Base-by-base conservation (phyloP, 2,329 filamentous ascomycete species). In the Domatiomyces catenatus region DNA sequence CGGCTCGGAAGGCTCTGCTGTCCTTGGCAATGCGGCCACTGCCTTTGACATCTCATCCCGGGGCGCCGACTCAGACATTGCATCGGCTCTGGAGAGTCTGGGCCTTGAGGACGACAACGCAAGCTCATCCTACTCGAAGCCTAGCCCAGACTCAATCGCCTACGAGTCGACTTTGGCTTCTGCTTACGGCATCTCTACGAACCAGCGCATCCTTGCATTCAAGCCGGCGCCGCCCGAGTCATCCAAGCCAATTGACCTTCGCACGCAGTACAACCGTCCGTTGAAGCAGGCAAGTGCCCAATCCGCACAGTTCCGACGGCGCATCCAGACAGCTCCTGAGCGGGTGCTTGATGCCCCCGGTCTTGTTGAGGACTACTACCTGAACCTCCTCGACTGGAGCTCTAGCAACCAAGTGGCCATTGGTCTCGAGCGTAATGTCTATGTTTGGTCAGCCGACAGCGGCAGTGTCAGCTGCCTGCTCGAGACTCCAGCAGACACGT, bases 181-280 rank as follows among this genome's bases (percentile, higher is more conserved):
- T 58, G 90, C 90, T 47, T 96, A 90, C 66, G 92, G 89, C 51
- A 87, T 98, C 56, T 90, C 81, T 64, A 78, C 94, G 55, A 94
- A 89, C 74, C 93, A 89, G 50, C 86, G 92, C 56, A 98, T 98
- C 61, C 83, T 98, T 48, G 86, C 92, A 53, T 98, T 95, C 77
- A 98, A 98, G 81, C 92, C 92, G 50, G 88, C 90, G 1, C 80
- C 92, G n/a, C 92, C 92, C 3, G 92, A 96, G 72, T 96, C 92
- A 5, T 94, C 89, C 32, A 95, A 94, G 76, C 92, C 92, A 36
- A 94, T 98, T 64, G 92, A 98, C 66, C 82, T 98, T 55, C 84
- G 92, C 52, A 86, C 92, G 55, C 92, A 98, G 67, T 98, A 98
- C 78, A 98, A 96, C 75, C 83, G 92, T 54, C 92, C 92, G 36